Conservation (phyloP, 2,329 filamentous ascomycete species). For the Penicillium sp. region DNA sequence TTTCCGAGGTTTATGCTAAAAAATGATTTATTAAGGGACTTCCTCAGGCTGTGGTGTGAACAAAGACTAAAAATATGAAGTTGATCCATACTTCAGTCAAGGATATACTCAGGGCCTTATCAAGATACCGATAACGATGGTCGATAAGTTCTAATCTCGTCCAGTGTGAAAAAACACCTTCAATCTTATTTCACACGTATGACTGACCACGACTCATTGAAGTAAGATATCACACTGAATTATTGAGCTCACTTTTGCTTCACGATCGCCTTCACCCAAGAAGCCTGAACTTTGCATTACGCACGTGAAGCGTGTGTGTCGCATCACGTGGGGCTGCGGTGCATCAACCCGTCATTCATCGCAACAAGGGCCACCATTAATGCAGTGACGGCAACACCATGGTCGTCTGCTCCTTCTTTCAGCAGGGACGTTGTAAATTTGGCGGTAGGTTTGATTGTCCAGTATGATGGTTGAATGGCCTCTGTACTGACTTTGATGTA, state of each 20-base stretch:
- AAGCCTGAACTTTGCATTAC: not conserved
- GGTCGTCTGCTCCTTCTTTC: slow-evolving; percentile 58
- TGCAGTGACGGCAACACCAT: slow-evolving; percentile 22
- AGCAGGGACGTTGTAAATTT: slow-evolving; percentile 59
- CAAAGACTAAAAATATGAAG: too few relatives aligned
- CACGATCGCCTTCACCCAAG: not conserved
- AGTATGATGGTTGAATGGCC: not conserved
- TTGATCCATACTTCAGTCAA: not conserved
- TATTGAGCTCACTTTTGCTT: not conserved
- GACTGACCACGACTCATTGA: not conserved
- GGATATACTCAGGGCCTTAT: not conserved
- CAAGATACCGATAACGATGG: not conserved
- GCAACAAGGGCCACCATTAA: not conserved
- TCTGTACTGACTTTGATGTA: slow-evolving; percentile 27
- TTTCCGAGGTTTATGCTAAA: too few relatives aligned
- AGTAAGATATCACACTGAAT: not conserved
- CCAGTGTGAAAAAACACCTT: slow-evolving; percentile 13
- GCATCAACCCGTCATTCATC: not conserved
- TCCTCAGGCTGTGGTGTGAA: too few relatives aligned
- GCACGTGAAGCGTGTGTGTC: not conserved
- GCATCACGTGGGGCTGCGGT: not conserved
- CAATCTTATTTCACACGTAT: slow-evolving; percentile 4
- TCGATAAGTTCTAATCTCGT: slow-evolving; percentile 4
- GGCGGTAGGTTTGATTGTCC: slow-evolving; percentile 47
- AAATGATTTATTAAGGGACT: too few relatives aligned